Conservation (phyloP, 257 asterid species). For the Coffea canephora region DNA sequence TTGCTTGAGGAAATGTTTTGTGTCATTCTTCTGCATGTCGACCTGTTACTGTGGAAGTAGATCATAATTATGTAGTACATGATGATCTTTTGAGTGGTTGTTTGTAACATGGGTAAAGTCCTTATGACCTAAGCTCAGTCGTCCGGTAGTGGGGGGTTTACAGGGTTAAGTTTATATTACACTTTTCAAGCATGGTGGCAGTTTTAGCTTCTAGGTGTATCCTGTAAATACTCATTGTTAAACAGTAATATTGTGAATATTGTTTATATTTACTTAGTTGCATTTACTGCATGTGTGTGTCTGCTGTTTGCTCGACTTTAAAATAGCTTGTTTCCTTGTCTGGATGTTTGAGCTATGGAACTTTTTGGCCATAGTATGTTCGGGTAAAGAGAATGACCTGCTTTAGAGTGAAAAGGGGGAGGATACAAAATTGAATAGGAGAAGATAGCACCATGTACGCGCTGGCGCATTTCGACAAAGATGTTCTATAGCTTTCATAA, state of each 20-base stretch:
- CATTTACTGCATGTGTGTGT: not conserved
- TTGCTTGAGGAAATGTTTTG: not conserved
- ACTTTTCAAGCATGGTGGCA: not conserved
- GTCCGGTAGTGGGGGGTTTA: not conserved
- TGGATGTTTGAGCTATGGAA: not conserved
- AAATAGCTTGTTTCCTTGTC: not conserved
- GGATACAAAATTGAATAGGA: too few relatives aligned
- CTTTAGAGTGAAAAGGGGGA: too few relatives aligned
- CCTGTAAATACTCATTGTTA: constrained; percentile 5
- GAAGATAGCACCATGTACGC: too few relatives aligned
- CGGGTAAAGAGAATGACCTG: too few relatives aligned
- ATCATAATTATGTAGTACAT: not conserved
- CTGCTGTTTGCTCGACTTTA: not conserved
- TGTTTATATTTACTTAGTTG: not conserved
- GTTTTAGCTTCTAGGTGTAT: not conserved
- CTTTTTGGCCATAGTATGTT: too few relatives aligned
- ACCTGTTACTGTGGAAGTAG: not conserved
- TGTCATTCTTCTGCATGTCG: not conserved
- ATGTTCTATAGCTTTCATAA: too few relatives aligned
- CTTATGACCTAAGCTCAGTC: not conserved
- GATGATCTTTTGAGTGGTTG: not conserved
- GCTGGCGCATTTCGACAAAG: too few relatives aligned
- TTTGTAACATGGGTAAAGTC: not conserved
- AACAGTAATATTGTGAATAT: not conserved
- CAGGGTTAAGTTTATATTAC: not conserved